phyloP scores from a whole-genome alignment of 1,284 basidiomycete species.

The Caloboletus firmus region DNA sequence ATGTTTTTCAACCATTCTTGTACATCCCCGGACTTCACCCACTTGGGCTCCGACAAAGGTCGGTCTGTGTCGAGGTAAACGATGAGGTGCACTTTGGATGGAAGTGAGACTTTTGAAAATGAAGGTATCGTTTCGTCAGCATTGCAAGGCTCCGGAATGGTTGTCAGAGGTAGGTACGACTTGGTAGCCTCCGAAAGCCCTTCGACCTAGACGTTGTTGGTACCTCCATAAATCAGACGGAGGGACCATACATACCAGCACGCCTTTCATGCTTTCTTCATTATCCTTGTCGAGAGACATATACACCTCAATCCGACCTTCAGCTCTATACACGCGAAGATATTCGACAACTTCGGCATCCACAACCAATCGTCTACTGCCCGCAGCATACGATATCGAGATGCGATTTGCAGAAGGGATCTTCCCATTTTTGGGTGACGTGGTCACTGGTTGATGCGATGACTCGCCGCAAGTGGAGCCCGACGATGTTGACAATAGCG shows the following conservation, averaged over 20 bases:
- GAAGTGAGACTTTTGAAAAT: conserved; percentile 54
- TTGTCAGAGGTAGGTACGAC: conserved; percentile 62
- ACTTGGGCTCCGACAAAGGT: conserved; percentile 91
- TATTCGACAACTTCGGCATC: conserved; percentile 85
- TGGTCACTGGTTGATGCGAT: conserved; percentile 14
- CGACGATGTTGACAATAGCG: conserved; percentile 49
- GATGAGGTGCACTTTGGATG: conserved; percentile 54
- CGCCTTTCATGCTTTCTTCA: conserved; percentile 64
- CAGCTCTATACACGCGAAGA: conserved; percentile 77
- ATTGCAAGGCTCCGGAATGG: conserved; percentile 44
- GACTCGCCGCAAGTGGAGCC: conserved; percentile 44
- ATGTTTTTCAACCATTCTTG: conserved; percentile 91
- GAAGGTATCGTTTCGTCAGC: conserved; percentile 65
- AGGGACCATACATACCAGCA: conserved; percentile 55
- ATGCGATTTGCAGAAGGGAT: conserved; percentile 76
- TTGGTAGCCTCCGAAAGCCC: conserved; percentile 69
- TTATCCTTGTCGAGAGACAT: conserved; percentile 59
- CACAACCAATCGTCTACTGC: conserved; percentile 81
- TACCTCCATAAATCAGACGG: conserved; percentile 1
- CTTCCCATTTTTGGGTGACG: conserved; percentile 27
- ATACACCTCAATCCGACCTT: conserved; percentile 83
- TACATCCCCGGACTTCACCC: conserved; percentile 92
- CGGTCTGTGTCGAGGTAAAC: conserved; percentile 82
- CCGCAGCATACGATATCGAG: conserved; percentile 92
- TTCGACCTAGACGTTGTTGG: conserved; percentile 58